A percentile compares a stretch with the other conserved stretches of the same genome.
These are phyloP conservation scores for Drechslerella coelobrocha DNA, from an alignment of 2,329 filamentous ascomycete genomes.

Conservation along the genomic window DNA sequence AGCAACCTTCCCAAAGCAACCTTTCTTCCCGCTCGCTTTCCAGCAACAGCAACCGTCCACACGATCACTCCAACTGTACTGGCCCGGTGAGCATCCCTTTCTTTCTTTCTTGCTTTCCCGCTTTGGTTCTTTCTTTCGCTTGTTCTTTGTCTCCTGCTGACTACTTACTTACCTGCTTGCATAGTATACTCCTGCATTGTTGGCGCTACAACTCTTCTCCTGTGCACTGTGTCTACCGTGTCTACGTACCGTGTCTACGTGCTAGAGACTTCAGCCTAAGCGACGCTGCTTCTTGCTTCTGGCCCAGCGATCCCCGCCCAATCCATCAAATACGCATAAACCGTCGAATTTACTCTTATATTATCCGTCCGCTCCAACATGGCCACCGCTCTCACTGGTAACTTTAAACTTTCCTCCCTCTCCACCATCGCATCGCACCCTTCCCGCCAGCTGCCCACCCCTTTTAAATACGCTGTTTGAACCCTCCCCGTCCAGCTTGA, in stretches of 20 bases:
- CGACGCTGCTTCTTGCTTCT: neutral
- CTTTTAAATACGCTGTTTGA: too few relatives aligned
- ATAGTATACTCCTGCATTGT: too few relatives aligned
- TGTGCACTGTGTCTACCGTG: too few relatives aligned
- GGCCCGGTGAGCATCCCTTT: neutral
- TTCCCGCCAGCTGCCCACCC: neutral
- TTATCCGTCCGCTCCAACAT: slow-evolving; percentile 10
- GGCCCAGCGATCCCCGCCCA: neutral
- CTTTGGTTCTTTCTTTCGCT: neutral
- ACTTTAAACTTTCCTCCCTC: slow-evolving; percentile 9
- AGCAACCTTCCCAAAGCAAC: neutral
- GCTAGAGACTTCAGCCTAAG: slow-evolving; percentile 1
- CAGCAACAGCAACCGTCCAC: neutral
- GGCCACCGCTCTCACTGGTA: slow-evolving; percentile 37
- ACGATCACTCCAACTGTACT: neutral
- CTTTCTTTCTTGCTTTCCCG: neutral
- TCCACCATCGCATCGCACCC: neutral
- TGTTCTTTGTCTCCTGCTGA: neutral
- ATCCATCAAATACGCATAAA: neutral
- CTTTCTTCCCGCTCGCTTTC: too few relatives aligned
- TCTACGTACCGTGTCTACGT: too few relatives aligned
- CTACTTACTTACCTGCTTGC: neutral
- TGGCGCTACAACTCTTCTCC: too few relatives aligned
- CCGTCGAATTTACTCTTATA: neutral
- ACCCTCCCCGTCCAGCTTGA: neutral